These are phyloP conservation scores for Emmonsiellopsis sp. DNA, from an alignment of 2,329 filamentous ascomycete species.

Conservation along the genomic window DNA sequence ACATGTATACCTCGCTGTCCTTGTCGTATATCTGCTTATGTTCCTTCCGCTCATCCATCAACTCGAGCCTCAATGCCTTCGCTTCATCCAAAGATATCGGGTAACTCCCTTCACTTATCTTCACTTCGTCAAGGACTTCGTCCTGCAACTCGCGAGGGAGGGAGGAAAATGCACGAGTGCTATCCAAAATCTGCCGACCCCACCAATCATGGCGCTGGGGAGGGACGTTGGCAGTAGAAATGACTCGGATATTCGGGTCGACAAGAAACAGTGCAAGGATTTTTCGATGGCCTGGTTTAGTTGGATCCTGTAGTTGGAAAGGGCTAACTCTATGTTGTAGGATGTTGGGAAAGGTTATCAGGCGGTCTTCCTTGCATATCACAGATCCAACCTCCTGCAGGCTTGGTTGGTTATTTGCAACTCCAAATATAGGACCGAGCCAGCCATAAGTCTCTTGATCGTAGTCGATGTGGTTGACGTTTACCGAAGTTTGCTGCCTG, in stretches of 20 bases:
- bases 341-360: neutral
- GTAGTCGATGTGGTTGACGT: neutral
- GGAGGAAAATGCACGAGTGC: neutral
- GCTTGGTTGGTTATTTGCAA: neutral
- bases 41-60: conserved; percentile 11
- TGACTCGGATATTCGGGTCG: neutral
- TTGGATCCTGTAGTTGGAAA: neutral
- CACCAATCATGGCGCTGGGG: neutral
- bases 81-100: conserved; percentile 9
- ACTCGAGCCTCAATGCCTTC: conserved; percentile 6
- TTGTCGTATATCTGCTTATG: too few relatives aligned
- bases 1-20: too few relatives aligned
- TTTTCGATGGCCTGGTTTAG: neutral
- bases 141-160: conserved; percentile 8
- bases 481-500: conserved; percentile 27
- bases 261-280: neutral
- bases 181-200: neutral
- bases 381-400: neutral
- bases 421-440: neutral
- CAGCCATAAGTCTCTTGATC: neutral
- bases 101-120: neutral
- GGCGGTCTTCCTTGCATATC: neutral
- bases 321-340: neutral
- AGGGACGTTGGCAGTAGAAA: neutral
- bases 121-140: neutral